Evolutionary conservation across 2,329 filamentous ascomycete species (phyloP).

Genomic region (Chaetomiaceae sp.): DNA sequence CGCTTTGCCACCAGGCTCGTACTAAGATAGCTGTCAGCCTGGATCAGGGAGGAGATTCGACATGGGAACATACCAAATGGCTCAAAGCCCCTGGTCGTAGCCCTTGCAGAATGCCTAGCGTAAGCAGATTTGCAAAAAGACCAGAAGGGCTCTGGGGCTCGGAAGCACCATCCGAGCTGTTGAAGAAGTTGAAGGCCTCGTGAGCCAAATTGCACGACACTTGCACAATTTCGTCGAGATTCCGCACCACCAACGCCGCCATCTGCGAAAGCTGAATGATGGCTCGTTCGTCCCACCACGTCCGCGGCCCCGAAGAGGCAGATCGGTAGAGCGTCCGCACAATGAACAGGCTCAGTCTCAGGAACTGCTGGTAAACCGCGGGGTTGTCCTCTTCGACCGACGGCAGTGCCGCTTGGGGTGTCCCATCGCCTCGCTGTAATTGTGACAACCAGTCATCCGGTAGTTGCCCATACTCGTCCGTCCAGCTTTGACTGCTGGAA

Average conservation of each 20-base stretch:
- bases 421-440: not conserved
- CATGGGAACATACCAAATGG: slow-evolving; percentile 26
- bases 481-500: slow-evolving; percentile 15
- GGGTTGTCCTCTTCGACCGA: slow-evolving; percentile 12
- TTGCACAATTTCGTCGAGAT: slow-evolving; percentile 26
- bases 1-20: slow-evolving; percentile 20
- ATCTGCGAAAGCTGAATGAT: slow-evolving; percentile 26
- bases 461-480: slow-evolving; percentile 20
- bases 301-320: slow-evolving; percentile 6
- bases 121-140: slow-evolving; percentile 12
- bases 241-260: slow-evolving; percentile 27
- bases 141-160: not conserved
- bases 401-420: not conserved
- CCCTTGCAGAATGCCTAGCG: slow-evolving; percentile 27
- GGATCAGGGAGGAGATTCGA: too few relatives aligned
- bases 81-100: slow-evolving; percentile 26
- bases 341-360: slow-evolving; percentile 35
- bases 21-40: slow-evolving; percentile 22
- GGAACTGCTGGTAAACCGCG: slow-evolving; percentile 28
- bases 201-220: slow-evolving; percentile 20
- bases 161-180: not conserved
- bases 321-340: slow-evolving; percentile 36
- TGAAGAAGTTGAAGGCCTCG: slow-evolving; percentile 26
- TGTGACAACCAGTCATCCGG: slow-evolving; percentile 20
- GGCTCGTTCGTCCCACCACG: slow-evolving; percentile 19